Base-by-base conservation (phyloP, 1,284 basidiomycete genomes). In the Earliella scabrosa region DNA sequence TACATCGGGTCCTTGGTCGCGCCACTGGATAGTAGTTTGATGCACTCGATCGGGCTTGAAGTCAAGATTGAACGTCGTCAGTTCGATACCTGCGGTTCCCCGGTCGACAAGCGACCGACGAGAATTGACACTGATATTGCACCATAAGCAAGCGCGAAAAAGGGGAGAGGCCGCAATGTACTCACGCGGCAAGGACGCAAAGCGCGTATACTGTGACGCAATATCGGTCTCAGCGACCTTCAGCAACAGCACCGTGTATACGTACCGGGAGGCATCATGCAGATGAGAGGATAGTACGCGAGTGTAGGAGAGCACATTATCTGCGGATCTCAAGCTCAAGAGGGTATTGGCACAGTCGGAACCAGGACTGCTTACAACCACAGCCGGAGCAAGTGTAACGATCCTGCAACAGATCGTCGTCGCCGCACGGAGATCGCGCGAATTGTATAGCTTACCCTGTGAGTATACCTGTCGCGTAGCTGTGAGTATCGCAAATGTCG, bases 91-190 rank as follows among this genome's bases (percentile, higher is more conserved):
- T 23, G 41, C 39, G 20, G 38, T 20, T 14, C 49, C 49, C 11
- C 39, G 49, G 40, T 50, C 49, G 8, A 50, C 39, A 2, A 50
- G 49, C 20, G 49, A 41, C 8, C 49, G 49, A n/a, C 49, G 49
- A 9, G 49, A 50, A 14, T 50, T 50, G 29, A 50, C 49, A 6
- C 49, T 50, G 47, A 6, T 24, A 6, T 13, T 5, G 9, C 26
- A 31, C 40, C 35, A 29, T 16, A 11, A 35, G 10, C 7, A 23
- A 35, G 32, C 23, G 4, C 16, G 27, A 2, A 9, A 6, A 27
- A 16, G 13, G 10, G 4, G 29, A 1, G 24, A 3, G 3, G 2
- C n/a, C n/a, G n/a, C n/a, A n/a, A n/a, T n/a, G n/a, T n/a, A 50
- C 49, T 26, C 29, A 50, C 49, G 49, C 49, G 10, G 29, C 40